Conservation (phyloP, 192 early-diverging fungal species). For the Phycomyces nitens region DNA sequence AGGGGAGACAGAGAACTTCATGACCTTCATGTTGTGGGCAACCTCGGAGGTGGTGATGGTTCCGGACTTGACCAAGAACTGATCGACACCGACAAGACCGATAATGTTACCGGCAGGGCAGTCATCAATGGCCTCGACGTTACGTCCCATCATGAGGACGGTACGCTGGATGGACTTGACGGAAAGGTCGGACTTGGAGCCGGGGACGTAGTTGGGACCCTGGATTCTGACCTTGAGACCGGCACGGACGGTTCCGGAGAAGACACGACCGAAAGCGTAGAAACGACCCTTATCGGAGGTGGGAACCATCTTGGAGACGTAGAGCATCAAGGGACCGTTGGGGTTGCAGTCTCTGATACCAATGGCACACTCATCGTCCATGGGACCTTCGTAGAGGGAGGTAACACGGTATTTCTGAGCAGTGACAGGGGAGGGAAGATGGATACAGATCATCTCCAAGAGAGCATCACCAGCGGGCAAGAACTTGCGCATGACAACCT, state of each 20-base stretch:
- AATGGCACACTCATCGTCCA: constrained; percentile 89
- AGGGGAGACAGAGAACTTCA: constrained; percentile 99
- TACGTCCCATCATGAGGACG: constrained; percentile 98
- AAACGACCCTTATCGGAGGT: constrained; percentile 98
- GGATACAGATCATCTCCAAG: constrained; percentile 98
- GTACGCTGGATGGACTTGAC: constrained; percentile 96
- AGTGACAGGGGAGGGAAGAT: constrained; percentile 91
- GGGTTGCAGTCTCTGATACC: constrained; percentile 88
- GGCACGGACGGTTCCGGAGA: constrained; percentile 91
- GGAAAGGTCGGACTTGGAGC: constrained; percentile 88
- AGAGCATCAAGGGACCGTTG: constrained; percentile 94
- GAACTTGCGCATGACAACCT: constrained; percentile 97
- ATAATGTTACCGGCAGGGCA: constrained; percentile 98
- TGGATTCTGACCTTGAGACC: constrained; percentile 99
- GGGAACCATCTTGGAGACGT: constrained; percentile 99
- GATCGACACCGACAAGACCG: constrained; percentile 97
- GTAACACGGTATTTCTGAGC: constrained; percentile 91
- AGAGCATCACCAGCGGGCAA: constrained; percentile 95
- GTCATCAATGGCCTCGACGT: constrained; percentile 95
- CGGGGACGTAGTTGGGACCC: constrained; percentile 88
- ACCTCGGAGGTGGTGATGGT: constrained; percentile 89
- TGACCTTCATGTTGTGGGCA: constrained; percentile 97
- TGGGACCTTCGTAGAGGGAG: constrained; percentile 93
- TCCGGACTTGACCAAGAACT: constrained; percentile 98
- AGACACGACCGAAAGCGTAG: constrained; percentile 98